These are phyloP conservation scores for Globomyces sp. DNA, from an alignment of 371 early-diverging fungal genomes.

Conservation along the genomic window DNA sequence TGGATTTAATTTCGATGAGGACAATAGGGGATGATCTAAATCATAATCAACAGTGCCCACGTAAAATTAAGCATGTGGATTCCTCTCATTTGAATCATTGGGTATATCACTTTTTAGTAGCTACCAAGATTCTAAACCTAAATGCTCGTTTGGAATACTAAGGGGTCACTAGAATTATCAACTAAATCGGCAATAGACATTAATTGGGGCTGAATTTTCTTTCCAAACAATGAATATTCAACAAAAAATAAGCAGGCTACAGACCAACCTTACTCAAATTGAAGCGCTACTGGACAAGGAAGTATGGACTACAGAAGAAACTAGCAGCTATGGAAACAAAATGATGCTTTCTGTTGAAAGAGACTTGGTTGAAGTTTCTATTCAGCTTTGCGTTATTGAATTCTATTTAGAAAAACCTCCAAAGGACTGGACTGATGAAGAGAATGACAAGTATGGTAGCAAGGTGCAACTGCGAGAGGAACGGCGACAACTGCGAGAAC, in stretches of 20 bases:
- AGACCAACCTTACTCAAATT: neutral
- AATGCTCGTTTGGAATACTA: too few relatives aligned
- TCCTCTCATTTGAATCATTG: too few relatives aligned
- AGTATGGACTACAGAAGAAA: constrained; percentile 2
- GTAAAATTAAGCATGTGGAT: too few relatives aligned
- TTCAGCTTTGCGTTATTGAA: neutral
- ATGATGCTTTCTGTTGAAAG: neutral
- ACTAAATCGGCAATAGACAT: too few relatives aligned
- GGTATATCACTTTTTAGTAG: too few relatives aligned
- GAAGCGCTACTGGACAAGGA: neutral
- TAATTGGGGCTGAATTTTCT: neutral
- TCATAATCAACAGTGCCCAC: too few relatives aligned
- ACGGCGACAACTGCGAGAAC: neutral
- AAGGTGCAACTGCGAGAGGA: neutral
- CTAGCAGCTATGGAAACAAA: neutral
- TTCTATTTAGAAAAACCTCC: constrained; percentile 1
- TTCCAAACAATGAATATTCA: neutral
- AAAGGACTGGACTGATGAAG: constrained; percentile 13
- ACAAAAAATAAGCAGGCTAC: neutral
- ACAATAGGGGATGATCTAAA: too few relatives aligned
- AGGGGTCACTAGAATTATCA: too few relatives aligned
- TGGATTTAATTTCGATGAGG: too few relatives aligned
- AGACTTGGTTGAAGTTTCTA: neutral
- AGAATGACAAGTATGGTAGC: constrained; percentile 2
- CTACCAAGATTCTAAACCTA: too few relatives aligned